These are phyloP conservation scores for Mortierella sp. DNA, from an alignment of 371 early-diverging fungal genomes.

Conservation along the genomic window DNA sequence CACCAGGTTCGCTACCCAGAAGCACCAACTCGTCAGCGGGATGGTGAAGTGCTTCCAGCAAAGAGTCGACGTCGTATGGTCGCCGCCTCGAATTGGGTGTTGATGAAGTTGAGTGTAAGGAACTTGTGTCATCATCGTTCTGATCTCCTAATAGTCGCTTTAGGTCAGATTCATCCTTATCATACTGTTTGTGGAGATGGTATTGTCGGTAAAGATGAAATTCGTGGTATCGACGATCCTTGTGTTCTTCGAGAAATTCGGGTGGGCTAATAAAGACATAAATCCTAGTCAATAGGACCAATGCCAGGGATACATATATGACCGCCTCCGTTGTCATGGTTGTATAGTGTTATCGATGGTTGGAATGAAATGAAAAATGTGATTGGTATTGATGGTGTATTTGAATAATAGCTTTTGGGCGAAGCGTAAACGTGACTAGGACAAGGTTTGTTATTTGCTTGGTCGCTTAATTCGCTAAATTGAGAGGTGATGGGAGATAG, in stretches of 20 bases:
- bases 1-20: conserved; percentile 29
- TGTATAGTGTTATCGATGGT: background rate
- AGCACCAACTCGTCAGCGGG: conserved; percentile 44
- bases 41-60: conserved; percentile 21
- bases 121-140: conserved; percentile 4
- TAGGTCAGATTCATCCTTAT: conserved; percentile 1
- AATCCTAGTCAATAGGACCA: conserved; percentile 51
- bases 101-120: conserved; percentile 7
- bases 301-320: conserved; percentile 49
- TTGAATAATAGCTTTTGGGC: background rate
- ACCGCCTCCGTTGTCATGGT: conserved; percentile 54
- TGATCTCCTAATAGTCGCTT: conserved; percentile 7
- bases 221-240: conserved; percentile 51
- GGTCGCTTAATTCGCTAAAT: no score
- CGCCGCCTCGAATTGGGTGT: conserved; percentile 10
- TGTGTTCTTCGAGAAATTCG: conserved; percentile 54
- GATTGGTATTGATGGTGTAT: background rate
- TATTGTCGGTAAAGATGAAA: conserved; percentile 55
- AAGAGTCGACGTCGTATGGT: background rate
- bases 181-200: conserved; percentile 48
- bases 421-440: background rate
- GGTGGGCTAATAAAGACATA: conserved; percentile 56
- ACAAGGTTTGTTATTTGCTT: background rate
- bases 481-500: background rate
- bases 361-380: background rate